phyloP scores from a whole-genome alignment of 306 rosid species.

The Adenanthera pavonina region DNA sequence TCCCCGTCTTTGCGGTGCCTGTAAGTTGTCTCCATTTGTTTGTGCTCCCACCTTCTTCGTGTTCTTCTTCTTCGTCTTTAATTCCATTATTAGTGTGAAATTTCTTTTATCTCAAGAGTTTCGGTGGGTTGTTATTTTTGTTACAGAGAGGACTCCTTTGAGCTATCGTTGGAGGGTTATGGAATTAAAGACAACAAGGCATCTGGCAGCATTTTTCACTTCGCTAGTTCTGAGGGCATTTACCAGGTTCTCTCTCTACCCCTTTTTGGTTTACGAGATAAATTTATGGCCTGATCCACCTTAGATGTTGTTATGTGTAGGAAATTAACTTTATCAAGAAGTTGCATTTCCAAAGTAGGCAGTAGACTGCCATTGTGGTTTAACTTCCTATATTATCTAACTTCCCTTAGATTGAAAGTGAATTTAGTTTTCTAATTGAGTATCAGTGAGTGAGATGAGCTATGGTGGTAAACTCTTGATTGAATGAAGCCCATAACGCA shows the following conservation, averaged over 20 bases:
- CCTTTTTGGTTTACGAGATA: neutral
- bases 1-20: constrained; percentile 45
- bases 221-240: constrained; percentile 56
- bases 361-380: neutral
- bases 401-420: neutral
- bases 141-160: constrained; percentile 66
- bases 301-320: neutral
- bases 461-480: neutral
- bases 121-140: neutral
- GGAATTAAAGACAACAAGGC: constrained; percentile 68
- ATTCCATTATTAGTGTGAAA: neutral
- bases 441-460: neutral
- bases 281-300: neutral
- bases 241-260: constrained; percentile 50
- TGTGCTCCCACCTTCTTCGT: neutral
- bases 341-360: neutral
- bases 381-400: neutral
- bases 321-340: neutral
- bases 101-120: neutral
- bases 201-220: constrained; percentile 65
- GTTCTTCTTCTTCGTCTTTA: neutral
- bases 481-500: neutral
- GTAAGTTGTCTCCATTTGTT: constrained; percentile 37
- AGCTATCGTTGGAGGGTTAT: constrained; percentile 67
- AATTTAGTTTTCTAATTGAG: neutral